Evolutionary conservation across 768 basidiomycete genomes (phyloP).

Genomic region (Galerina sulciceps): DNA sequence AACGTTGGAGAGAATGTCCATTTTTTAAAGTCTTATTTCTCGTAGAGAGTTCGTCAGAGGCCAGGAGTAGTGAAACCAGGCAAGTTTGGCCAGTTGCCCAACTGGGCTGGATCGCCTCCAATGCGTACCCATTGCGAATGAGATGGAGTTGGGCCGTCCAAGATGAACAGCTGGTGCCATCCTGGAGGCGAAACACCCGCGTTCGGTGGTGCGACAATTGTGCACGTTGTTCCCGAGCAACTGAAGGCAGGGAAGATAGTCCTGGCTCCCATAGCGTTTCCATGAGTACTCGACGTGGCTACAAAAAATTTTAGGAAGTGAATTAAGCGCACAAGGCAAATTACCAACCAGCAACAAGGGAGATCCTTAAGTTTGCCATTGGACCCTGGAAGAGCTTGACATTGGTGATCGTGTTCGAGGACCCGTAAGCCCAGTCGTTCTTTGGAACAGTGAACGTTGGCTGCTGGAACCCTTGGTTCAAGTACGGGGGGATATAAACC

Average conservation of each 20-base stretch:
- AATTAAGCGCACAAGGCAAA: background rate
- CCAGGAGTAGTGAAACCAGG: constrained; percentile 74
- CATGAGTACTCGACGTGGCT: constrained; percentile 80
- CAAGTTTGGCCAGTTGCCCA: constrained; percentile 77
- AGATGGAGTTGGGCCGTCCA: constrained; percentile 82
- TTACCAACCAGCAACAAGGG: constrained; percentile 64
- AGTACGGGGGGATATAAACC: constrained; percentile 89
- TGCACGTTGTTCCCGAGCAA: constrained; percentile 71
- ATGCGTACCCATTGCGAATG: constrained; percentile 77
- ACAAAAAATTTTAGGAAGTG: constrained; percentile 6
- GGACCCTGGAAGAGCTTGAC: constrained; percentile 49
- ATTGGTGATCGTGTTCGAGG: constrained; percentile 54
- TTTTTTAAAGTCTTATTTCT: background rate
- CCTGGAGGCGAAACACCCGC: constrained; percentile 70
- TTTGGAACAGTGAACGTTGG: constrained; percentile 62
- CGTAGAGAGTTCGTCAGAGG: constrained; percentile 28
- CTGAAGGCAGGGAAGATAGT: constrained; percentile 76
- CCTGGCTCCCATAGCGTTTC: constrained; percentile 75
- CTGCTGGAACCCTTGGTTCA: constrained; percentile 62
- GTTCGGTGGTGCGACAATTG: constrained; percentile 79
- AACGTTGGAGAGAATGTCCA: constrained; percentile 2
- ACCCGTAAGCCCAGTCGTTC: constrained; percentile 68
- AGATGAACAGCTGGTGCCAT: constrained; percentile 77
- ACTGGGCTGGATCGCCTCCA: constrained; percentile 70
- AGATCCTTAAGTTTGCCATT: constrained; percentile 53